Conservation (phyloP, 805 yeast species). For the Priceomyces castillae region DNA sequence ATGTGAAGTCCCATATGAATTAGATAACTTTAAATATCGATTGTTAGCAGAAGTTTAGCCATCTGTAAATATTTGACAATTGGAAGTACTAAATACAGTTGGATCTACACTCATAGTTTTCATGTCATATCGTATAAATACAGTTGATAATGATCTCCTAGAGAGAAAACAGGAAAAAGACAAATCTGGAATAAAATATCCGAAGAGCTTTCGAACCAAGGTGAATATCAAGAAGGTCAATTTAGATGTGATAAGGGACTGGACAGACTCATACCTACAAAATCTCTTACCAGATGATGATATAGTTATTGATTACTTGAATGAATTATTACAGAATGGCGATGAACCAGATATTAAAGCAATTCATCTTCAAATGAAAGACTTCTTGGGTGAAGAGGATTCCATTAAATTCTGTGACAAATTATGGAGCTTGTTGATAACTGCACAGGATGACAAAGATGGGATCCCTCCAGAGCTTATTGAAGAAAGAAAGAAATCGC, state of each 20-base stretch:
- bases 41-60: no score
- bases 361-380: slow-evolving; percentile 42
- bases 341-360: slow-evolving; percentile 38
- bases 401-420: slow-evolving; percentile 37
- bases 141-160: slow-evolving; percentile 15
- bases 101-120: not conserved
- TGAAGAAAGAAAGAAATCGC: slow-evolving; percentile 7
- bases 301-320: slow-evolving; percentile 43
- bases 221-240: slow-evolving; percentile 42
- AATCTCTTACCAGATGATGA: slow-evolving; percentile 50
- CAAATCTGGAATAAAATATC: slow-evolving; percentile 23
- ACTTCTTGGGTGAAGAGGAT: slow-evolving; percentile 44
- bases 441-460: slow-evolving; percentile 43
- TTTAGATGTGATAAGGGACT: slow-evolving; percentile 33
- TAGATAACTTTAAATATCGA: no score
- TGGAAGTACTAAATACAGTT: no score
- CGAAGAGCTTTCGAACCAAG: slow-evolving; percentile 29
- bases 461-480: slow-evolving; percentile 40
- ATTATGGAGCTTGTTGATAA: slow-evolving; percentile 44
- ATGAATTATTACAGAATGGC: slow-evolving; percentile 38
- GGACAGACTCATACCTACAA: slow-evolving; percentile 36
- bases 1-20: not conserved
- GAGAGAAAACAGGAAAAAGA: slow-evolving; percentile 12
- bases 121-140: slow-evolving; percentile 19
- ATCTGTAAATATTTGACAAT: no score